Conservation (phyloP, 2,329 filamentous ascomycete species). For the Chrysosporium keratinophilum region DNA sequence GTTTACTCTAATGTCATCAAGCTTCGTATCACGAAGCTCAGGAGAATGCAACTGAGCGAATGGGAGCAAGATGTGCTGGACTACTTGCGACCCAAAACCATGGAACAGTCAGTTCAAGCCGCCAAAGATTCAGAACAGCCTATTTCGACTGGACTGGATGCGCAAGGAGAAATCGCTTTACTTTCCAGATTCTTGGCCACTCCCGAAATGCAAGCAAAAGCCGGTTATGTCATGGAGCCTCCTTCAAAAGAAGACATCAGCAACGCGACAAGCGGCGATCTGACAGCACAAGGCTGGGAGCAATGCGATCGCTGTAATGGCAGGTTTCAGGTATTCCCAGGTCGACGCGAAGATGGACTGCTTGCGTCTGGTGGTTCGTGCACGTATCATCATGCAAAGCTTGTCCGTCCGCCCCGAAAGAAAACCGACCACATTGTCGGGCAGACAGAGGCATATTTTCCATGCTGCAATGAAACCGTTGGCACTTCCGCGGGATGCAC, state of each 20-base stretch:
- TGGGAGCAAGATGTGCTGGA: constrained; percentile 58
- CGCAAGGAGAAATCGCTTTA: constrained; percentile 54
- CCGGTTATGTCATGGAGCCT: constrained; percentile 55
- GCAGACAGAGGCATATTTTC: constrained; percentile 52
- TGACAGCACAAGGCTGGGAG: constrained; percentile 66
- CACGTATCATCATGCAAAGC: constrained; percentile 67
- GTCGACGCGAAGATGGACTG: constrained; percentile 64
- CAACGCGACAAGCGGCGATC: constrained; percentile 54
- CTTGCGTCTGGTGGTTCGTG: constrained; percentile 69
- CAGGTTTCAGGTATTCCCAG: constrained; percentile 86
- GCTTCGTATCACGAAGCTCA: constrained; percentile 63
- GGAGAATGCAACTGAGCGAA: constrained; percentile 59
- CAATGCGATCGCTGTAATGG: constrained; percentile 75
- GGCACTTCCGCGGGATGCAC: constrained; percentile 68
- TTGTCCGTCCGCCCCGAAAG: constrained; percentile 47
- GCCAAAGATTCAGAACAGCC: constrained; percentile 25
- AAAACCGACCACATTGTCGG: constrained; percentile 46
- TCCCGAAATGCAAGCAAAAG: constrained; percentile 24
- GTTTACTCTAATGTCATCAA: constrained; percentile 82
- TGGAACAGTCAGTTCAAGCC: neutral
- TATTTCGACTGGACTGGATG: constrained; percentile 57
- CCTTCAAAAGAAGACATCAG: constrained; percentile 59
- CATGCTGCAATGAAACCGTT: constrained; percentile 67
- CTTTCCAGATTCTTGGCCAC: constrained; percentile 29
- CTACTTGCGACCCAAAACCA: constrained; percentile 22